Base-by-base conservation (phyloP, 169 alveolate genomes). In the Eimeria falciformis region DNA sequence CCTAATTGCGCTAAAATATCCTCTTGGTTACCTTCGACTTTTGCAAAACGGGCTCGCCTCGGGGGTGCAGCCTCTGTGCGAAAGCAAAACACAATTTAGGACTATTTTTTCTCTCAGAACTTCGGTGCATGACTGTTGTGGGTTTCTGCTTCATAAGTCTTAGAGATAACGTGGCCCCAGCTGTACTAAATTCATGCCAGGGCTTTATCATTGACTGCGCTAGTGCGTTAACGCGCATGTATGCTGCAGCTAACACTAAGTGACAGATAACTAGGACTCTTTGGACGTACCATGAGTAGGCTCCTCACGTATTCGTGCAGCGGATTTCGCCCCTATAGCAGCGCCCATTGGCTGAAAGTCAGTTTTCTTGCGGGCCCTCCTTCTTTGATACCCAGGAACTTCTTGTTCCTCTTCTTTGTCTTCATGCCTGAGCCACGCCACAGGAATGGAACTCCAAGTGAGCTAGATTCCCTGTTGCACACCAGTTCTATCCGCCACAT, bases 341-440 rank as follows among this genome's bases (percentile, higher is more conserved):
- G 83, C 83, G 33, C 83, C 83, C 83, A 73, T 73, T 12, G 83
- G 83, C 83, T 73, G 83, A n/a, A 73, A 73, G 83, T 73, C 83
- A 11, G 83, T 73, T 21, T 73, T 73, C 58, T 73, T 73, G 25
- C 83, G 55, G 33, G 62, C 83, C 7, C 83, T 7, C 11, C 83
- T 17, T 14, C 83, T 9, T 25, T 73, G 83, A 18, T 25, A 73
- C 37, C 47, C 58, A 17, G 83, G 55, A 29, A 21, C 33, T 11
- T 73, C 83, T 40, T 33, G 62, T 29, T 73, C 83, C 21, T 73
- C 83, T 73, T 73, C 83, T 21, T 40, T 73, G 58, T 73, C 83
- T 43, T 73, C 83, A 40, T 73, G 83, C 27, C 83, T 73, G 58
- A 37, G 6, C 5, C 75, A 18, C 40, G 11, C 6, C 75, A 53